Evolutionary conservation across 1,284 basidiomycete genomes (phyloP).

Genomic region (Cryptococcus sp.): DNA sequence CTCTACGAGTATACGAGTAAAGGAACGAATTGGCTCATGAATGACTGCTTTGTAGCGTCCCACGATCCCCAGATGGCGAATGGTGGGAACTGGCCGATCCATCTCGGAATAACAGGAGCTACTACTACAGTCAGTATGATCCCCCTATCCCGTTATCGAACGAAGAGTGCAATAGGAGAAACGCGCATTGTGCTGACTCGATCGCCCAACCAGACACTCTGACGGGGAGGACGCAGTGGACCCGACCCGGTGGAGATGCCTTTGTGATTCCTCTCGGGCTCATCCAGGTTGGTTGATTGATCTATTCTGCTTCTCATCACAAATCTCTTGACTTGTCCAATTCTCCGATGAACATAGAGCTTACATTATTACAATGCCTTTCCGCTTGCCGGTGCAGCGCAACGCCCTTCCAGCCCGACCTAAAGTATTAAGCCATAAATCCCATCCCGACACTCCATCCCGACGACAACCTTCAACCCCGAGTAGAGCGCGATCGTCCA

Average conservation of each 20-base stretch:
- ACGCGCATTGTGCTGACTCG: not conserved
- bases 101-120: slow-evolving; percentile 72
- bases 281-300: slow-evolving; percentile 61
- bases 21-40: not conserved
- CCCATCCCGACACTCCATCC: not conserved
- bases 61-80: slow-evolving; percentile 79
- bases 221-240: slow-evolving; percentile 85
- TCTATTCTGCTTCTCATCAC: slow-evolving; percentile 1
- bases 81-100: slow-evolving; percentile 94
- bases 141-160: not conserved
- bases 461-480: slow-evolving; percentile 5
- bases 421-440: not conserved
- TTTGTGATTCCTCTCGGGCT: slow-evolving; percentile 88
- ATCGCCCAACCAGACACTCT: slow-evolving; percentile 60
- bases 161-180: not conserved
- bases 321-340: not conserved
- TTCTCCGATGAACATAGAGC: not conserved
- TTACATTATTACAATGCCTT: not conserved
- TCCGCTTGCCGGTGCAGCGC: slow-evolving; percentile 53
- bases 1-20: slow-evolving; percentile 41
- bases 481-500: not conserved
- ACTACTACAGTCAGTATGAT: slow-evolving; percentile 72
- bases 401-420: slow-evolving; percentile 25
- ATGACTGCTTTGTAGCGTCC: slow-evolving; percentile 59
- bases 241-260: slow-evolving; percentile 65